These are phyloP conservation scores for Sindora glabra DNA, from an alignment of 306 rosid species.

Conservation along the genomic window DNA sequence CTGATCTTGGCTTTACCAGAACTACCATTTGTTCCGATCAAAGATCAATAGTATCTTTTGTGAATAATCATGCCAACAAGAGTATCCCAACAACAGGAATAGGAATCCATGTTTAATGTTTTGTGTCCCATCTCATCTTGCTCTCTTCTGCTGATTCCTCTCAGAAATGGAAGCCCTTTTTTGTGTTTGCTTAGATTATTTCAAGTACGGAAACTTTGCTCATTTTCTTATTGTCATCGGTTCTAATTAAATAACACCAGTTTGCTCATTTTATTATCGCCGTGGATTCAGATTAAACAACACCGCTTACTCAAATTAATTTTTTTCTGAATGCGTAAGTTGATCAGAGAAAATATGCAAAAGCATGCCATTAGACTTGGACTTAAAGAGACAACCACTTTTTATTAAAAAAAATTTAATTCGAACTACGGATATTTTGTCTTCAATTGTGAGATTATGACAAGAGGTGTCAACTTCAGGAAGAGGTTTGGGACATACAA, in stretches of 20 bases:
- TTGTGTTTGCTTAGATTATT: constrained; percentile 17
- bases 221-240: no score
- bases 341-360: no score
- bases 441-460: constrained; percentile 12
- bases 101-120: constrained; percentile 21
- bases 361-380: no score
- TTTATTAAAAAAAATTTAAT: constrained; percentile 7
- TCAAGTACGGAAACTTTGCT: no score
- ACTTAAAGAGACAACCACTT: no score
- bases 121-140: constrained; percentile 28
- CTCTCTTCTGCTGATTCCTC: constrained; percentile 8
- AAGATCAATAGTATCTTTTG: neutral
- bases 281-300: no score
- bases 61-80: constrained; percentile 6
- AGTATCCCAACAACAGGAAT: constrained; percentile 24
- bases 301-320: no score
- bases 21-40: neutral
- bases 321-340: no score
- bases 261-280: no score
- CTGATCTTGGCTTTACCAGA: neutral
- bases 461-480: constrained; percentile 9
- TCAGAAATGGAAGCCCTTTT: constrained; percentile 8
- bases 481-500: constrained; percentile 18
- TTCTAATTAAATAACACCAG: no score
- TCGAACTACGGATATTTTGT: constrained; percentile 19